Base-by-base conservation (phyloP, 169 alveolate genomes). In the Eimeria tenella region DNA sequence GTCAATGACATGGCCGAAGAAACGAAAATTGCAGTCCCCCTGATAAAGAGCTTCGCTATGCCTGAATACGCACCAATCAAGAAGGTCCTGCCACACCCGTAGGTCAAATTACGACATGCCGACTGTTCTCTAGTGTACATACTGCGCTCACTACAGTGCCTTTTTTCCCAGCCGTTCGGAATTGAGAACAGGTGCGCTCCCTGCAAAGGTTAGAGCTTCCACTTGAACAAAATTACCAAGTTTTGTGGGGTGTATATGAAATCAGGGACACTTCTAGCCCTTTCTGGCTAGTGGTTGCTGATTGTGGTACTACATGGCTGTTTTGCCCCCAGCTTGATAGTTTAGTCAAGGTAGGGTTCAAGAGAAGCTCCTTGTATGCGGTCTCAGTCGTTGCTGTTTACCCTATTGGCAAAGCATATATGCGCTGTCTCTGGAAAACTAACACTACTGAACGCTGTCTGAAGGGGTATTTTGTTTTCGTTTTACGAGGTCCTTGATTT, bases 221-320 rank as follows among this genome's bases (percentile, higher is more conserved):
- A 58, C 68, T 10, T 58, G 19, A 58, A 13, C 19, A 13, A 58
- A 58, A 13, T 17, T 58, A 17, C 77, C n/a, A 17, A 31, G 42
- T 31, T 31, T 31, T 31, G 42, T 31, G 42, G 42, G 42, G 42
- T 31, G 42, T 31, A 31, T 11, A 13, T 68, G 77, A 15, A 8
- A 17, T 17, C 91, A 84, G 91, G 70, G 79, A 23, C 5, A 15
- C 52, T 63, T 70, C 91, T 6, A 5, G 79, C 63, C 60, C 62
- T 23, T 84, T 84, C 81, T 84, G 91, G 91, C 21, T 84, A 56
- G 53, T 84, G 52, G 79, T 62, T n/a, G 52, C 63, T 84, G 91
- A 49, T 17, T 56, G 91, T 49, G 91, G 91, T 77, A 49, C 55
- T 62, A 84, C 91, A 3, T 84, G 91, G 91, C 91, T 84, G 55